Evolutionary conservation across 225 moss, liverwort and hornwort species (phyloP).

Genomic region (Marchantia polymorpha): DNA sequence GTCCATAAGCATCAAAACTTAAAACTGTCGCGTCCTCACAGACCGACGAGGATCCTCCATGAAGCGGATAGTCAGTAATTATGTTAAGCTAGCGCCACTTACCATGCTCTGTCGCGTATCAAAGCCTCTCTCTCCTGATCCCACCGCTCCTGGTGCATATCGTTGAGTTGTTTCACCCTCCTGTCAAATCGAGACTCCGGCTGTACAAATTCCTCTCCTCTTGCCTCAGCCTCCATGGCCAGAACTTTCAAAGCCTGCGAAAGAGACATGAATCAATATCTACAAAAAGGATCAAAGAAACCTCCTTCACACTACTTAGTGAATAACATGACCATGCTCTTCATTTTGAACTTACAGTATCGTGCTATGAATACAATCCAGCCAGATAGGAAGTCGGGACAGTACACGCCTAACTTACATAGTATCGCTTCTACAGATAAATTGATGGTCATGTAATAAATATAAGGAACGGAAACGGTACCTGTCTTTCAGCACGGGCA

Average conservation of each 20-base stretch:
- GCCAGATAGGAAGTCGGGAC: no score
- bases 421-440: no score
- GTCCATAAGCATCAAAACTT: background rate
- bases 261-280: background rate
- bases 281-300: background rate
- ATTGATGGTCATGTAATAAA: background rate
- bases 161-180: conserved; percentile 64
- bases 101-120: conserved; percentile 69
- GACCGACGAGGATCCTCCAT: background rate
- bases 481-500: conserved; percentile 88
- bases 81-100: conserved; percentile 14
- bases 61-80: background rate
- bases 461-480: conserved; percentile 19
- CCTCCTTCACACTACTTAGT: background rate
- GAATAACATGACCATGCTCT: no score
- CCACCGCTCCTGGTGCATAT: conserved; percentile 64
- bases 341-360: no score
- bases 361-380: no score
- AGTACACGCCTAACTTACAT: no score
- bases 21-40: background rate
- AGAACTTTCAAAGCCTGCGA: conserved; percentile 53
- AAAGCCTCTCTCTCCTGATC: conserved; percentile 64
- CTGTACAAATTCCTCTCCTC: conserved; percentile 63
- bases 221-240: conserved; percentile 41
- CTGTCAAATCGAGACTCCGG: conserved; percentile 55